Evolutionary conservation across 1,284 basidiomycete species (phyloP).

Genomic region (Malassezia sp.): DNA sequence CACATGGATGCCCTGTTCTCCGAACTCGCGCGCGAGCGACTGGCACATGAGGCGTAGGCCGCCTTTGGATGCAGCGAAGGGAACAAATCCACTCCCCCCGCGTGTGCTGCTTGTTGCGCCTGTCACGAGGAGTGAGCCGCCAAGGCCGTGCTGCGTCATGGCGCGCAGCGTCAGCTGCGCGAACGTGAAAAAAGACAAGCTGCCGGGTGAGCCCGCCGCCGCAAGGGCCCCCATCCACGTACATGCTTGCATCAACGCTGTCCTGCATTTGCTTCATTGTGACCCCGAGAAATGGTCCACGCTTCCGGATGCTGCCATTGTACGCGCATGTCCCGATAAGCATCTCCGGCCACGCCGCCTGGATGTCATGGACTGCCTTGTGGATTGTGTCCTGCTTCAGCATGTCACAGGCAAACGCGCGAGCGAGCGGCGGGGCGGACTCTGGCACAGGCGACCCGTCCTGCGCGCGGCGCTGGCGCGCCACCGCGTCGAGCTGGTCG

Average conservation of each 20-base stretch:
- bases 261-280: slow-evolving; percentile 19
- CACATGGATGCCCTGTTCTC: slow-evolving; percentile 24
- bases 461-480: slow-evolving; percentile 9
- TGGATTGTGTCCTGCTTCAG: slow-evolving; percentile 19
- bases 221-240: not conserved
- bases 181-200: slow-evolving; percentile 20
- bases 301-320: slow-evolving; percentile 27
- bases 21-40: slow-evolving; percentile 27
- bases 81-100: slow-evolving; percentile 30
- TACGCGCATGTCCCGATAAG: slow-evolving; percentile 29
- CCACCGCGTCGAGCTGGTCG: slow-evolving; percentile 13
- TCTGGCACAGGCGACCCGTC: not conserved
- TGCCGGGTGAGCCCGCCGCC: not conserved
- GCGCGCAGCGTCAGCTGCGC: slow-evolving; percentile 19
- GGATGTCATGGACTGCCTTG: slow-evolving; percentile 12
- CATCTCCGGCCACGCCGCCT: slow-evolving; percentile 18
- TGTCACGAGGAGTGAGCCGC: slow-evolving; percentile 28
- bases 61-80: slow-evolving; percentile 24
- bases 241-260: slow-evolving; percentile 22
- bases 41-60: slow-evolving; percentile 1
- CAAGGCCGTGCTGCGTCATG: slow-evolving; percentile 17
- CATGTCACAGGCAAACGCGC: slow-evolving; percentile 30
- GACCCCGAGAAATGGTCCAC: slow-evolving; percentile 23
- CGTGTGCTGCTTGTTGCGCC: slow-evolving; percentile 27
- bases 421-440: slow-evolving; percentile 8